Percentiles rank a stretch among this genome's conserved stretches.
phyloP scores from a whole-genome alignment of 2,329 filamentous ascomycete genomes.

The Daldinia sp. region DNA sequence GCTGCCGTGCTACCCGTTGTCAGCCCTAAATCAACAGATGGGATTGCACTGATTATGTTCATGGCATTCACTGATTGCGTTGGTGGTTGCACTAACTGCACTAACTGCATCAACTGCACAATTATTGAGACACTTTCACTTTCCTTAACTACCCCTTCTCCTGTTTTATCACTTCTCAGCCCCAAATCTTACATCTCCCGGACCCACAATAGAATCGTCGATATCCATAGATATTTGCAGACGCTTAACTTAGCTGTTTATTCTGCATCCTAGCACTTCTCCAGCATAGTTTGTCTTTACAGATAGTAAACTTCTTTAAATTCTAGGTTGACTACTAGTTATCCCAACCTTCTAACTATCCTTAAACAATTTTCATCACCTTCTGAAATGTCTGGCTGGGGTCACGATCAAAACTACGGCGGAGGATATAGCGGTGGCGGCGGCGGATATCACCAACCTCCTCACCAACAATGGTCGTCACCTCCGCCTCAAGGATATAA shows the following conservation, averaged over 20 bases:
- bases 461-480: constrained; percentile 29
- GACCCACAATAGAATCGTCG: constrained; percentile 1
- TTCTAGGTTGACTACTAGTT: too few relatives aligned
- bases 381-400: constrained; percentile 46
- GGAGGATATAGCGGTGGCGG: constrained; percentile 18
- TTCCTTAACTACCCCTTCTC: background rate
- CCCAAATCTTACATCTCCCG: constrained; percentile 9
- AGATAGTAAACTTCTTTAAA: background rate
- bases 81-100: too few relatives aligned
- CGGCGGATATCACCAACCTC: constrained; percentile 29
- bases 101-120: too few relatives aligned
- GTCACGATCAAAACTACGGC: constrained; percentile 47
- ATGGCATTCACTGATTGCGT: background rate
- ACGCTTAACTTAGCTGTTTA: background rate
- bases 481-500: constrained; percentile 33
- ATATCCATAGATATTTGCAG: background rate
- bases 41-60: too few relatives aligned
- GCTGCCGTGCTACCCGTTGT: constrained; percentile 1
- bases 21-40: constrained; percentile 32
- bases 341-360: background rate
- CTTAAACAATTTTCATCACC: background rate
- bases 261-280: background rate
- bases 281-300: background rate
- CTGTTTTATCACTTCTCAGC: constrained; percentile 17
- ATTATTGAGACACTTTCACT: background rate